These are phyloP conservation scores for Dicorynia guianensis DNA, from an alignment of 306 rosid species.

Conservation along the genomic window DNA sequence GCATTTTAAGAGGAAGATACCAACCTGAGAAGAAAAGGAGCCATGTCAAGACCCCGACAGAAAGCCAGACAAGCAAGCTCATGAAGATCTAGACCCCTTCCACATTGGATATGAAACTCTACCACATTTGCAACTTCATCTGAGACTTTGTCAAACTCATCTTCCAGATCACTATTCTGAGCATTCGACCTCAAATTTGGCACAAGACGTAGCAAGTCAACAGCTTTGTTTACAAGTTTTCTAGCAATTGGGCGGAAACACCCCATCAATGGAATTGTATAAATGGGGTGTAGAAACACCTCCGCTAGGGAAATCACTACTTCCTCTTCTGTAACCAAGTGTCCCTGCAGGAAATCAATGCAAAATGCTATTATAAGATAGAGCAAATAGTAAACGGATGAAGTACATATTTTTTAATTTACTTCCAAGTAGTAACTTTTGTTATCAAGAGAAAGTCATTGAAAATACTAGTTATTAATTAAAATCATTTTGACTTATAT, in stretches of 20 bases:
- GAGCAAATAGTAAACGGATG: background rate
- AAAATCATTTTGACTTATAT: background rate
- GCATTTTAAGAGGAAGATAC: constrained; percentile 16
- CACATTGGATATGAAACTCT: constrained; percentile 53
- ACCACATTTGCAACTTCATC: constrained; percentile 56
- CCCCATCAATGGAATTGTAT: constrained; percentile 72
- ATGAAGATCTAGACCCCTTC: constrained; percentile 86
- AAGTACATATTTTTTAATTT: background rate
- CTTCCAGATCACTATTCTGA: constrained; percentile 29
- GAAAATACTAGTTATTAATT: background rate
- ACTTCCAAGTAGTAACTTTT: background rate
- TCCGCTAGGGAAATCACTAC: constrained; percentile 61
- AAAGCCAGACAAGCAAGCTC: constrained; percentile 86
- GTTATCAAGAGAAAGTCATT: background rate
- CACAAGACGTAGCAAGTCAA: constrained; percentile 63
- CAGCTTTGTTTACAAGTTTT: constrained; percentile 61
- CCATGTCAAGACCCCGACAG: constrained; percentile 79
- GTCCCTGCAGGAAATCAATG: constrained; percentile 50
- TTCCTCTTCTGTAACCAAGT: constrained; percentile 64
- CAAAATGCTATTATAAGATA: background rate
- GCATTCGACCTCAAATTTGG: constrained; percentile 66
- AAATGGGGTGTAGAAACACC: constrained; percentile 70
- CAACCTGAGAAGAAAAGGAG: constrained; percentile 71
- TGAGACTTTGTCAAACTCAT: constrained; percentile 42
- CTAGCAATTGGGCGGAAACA: constrained; percentile 72